A percentile compares a stretch with the other conserved stretches of the same genome.
Conservation (phyloP, 371 early-diverging fungal species). For the Mortierella sp. region DNA sequence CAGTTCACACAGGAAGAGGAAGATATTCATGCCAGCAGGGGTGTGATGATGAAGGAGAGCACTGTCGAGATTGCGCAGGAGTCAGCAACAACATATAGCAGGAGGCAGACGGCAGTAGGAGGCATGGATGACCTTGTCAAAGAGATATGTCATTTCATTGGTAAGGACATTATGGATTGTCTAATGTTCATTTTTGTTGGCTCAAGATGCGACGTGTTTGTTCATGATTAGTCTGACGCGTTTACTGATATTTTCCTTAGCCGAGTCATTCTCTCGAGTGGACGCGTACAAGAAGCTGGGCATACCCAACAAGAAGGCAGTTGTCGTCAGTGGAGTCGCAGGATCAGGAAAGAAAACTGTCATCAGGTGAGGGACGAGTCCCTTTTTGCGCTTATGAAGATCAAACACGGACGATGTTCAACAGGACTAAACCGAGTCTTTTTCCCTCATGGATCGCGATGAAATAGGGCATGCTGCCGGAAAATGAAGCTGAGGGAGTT, state of each 20-base stretch:
- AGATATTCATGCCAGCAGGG: neutral
- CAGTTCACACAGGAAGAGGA: neutral
- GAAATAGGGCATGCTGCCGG: conserved; percentile 24
- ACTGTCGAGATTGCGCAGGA: conserved; percentile 18
- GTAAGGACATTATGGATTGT: conserved; percentile 1
- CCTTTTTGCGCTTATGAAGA: too few species aligned
- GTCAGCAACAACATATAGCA: neutral
- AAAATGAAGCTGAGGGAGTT: conserved; percentile 19
- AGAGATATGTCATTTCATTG: conserved; percentile 34
- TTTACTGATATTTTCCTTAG: neutral
- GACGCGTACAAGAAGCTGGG: conserved; percentile 36
- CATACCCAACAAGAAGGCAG: conserved; percentile 52
- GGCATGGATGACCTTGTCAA: conserved; percentile 22
- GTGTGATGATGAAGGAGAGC: conserved; percentile 23
- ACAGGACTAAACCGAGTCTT: too few species aligned
- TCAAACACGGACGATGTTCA: too few species aligned
- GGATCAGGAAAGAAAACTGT: conserved; percentile 53
- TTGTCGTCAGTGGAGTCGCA: conserved; percentile 38
- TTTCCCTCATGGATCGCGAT: too few species aligned
- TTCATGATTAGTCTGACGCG: neutral
- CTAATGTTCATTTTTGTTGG: too few species aligned
- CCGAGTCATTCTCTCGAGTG: conserved; percentile 25
- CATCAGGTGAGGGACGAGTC: conserved; percentile 11
- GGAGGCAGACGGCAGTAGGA: neutral
- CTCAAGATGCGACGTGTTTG: neutral